These are phyloP conservation scores for Adansonia rubrostipa DNA, from an alignment of 441 rosid species.

Conservation along the genomic window DNA sequence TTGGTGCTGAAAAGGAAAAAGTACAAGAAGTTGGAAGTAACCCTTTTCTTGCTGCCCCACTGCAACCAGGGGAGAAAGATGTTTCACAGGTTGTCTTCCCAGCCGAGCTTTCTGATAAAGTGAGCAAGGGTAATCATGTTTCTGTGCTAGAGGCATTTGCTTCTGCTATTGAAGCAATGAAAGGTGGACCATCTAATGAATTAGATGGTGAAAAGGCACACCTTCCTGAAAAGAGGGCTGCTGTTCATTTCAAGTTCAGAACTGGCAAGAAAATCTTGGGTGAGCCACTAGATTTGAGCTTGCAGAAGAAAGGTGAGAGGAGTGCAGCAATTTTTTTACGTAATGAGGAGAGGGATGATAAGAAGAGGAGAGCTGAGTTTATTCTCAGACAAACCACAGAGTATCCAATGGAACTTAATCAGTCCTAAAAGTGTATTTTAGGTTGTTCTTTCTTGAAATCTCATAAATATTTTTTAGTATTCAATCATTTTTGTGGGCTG, in stretches of 20 bases:
- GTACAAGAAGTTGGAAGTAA: slow-evolving; percentile 35
- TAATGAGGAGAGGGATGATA: slow-evolving; percentile 95
- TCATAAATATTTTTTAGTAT: slow-evolving; percentile 24
- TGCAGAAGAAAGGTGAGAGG: slow-evolving; percentile 55
- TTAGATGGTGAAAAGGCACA: slow-evolving; percentile 51
- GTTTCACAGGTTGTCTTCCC: slow-evolving; percentile 46
- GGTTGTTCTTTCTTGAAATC: slow-evolving; percentile 25
- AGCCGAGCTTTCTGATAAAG: slow-evolving; percentile 37
- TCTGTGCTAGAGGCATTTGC: slow-evolving; percentile 78
- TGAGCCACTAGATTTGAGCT: slow-evolving; percentile 59
- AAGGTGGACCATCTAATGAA: slow-evolving; percentile 51
- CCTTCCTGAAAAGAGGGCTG: slow-evolving; percentile 59
- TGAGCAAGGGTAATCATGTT: slow-evolving; percentile 34
- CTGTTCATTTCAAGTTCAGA: slow-evolving; percentile 63
- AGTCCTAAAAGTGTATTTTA: slow-evolving; percentile 57
- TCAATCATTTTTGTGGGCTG: slow-evolving; percentile 34
- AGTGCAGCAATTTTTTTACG: slow-evolving; percentile 48
- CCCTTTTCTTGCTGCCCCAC: slow-evolving; percentile 43
- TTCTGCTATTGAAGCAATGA: slow-evolving; percentile 76
- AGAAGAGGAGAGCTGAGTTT: slow-evolving; percentile 92
- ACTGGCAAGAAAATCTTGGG: slow-evolving; percentile 67
- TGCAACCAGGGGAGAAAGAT: slow-evolving; percentile 56
- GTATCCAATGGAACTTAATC: slow-evolving; percentile 85
- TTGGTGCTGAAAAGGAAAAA: slow-evolving; percentile 40
- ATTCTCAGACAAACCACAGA: slow-evolving; percentile 86